phyloP scores from a whole-genome alignment of 495 filamentous ascomycete genomes.

The Penicillium silybi region DNA sequence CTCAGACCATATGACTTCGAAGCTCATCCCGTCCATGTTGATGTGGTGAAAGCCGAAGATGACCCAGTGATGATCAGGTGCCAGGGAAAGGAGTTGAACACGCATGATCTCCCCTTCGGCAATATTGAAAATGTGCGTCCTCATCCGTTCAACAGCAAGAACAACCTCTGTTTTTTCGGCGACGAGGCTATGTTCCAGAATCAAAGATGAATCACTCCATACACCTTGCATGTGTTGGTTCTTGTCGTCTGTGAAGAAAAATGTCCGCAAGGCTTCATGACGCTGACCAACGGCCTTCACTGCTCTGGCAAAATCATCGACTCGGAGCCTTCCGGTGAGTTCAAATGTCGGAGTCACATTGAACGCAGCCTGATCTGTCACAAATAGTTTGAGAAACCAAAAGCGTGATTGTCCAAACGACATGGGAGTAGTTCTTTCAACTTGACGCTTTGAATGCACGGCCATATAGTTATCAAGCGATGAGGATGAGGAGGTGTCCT shows the following conservation, averaged over 20 bases:
- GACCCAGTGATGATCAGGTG: slow-evolving; percentile 19
- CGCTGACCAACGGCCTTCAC: slow-evolving; percentile 22
- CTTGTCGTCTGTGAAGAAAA: slow-evolving; percentile 26
- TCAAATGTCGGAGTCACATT: slow-evolving; percentile 18
- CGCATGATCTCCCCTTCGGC: slow-evolving; percentile 27
- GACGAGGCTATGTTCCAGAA: slow-evolving; percentile 13
- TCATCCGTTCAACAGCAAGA: slow-evolving; percentile 9
- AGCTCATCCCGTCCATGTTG: slow-evolving; percentile 44
- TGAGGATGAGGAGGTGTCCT: slow-evolving; percentile 7
- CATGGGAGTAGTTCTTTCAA: slow-evolving; percentile 17
- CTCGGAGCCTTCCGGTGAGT: slow-evolving; percentile 13
- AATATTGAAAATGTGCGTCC: slow-evolving; percentile 26
- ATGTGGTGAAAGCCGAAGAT: slow-evolving; percentile 45
- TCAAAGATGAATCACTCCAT: slow-evolving; percentile 13
- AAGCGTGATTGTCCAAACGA: slow-evolving; percentile 39
- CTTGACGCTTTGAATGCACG: not conserved
- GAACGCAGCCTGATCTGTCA: slow-evolving; percentile 9
- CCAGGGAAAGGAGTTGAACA: slow-evolving; percentile 21
- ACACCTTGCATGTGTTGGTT: slow-evolving; percentile 21
- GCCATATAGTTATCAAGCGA: not conserved
- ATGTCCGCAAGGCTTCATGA: slow-evolving; percentile 45
- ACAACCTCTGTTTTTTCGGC: slow-evolving; percentile 9
- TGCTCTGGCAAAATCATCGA: slow-evolving; percentile 28
- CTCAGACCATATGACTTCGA: slow-evolving; percentile 33
- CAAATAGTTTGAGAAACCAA: slow-evolving; percentile 10